Evolutionary conservation across 345 rosid species (phyloP).

Genomic region (Salix arbutifolia): DNA sequence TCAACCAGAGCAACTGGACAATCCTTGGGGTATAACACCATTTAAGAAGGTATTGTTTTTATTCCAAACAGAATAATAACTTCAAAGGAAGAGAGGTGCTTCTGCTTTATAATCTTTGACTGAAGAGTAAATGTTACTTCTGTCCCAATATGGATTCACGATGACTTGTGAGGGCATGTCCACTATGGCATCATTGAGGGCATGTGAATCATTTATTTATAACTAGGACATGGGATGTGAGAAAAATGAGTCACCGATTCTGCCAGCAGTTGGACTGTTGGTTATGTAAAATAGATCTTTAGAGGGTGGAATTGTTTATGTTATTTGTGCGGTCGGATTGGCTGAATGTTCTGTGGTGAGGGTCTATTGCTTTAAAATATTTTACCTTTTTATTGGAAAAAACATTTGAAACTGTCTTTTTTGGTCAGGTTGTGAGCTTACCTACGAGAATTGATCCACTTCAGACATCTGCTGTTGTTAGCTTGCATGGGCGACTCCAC

Average conservation of each 20-base stretch:
- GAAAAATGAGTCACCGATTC: no score
- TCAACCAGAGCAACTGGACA: conserved; percentile 71
- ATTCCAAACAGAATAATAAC: neutral
- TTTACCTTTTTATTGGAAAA: neutral
- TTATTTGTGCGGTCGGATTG: neutral
- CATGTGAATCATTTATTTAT: neutral
- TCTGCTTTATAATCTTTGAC: neutral
- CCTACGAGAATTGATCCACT: conserved; percentile 78
- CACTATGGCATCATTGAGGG: neutral
- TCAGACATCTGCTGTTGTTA: conserved; percentile 62
- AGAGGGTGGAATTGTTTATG: neutral
- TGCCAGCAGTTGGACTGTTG: no score
- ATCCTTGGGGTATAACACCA: conserved; percentile 89
- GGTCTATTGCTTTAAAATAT: neutral
- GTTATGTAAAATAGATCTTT: neutral
- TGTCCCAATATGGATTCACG: neutral
- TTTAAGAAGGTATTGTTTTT: conserved; percentile 60
- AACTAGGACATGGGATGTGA: neutral
- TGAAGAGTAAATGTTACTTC: neutral
- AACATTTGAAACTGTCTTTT: neutral
- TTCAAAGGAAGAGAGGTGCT: neutral
- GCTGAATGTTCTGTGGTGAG: neutral
- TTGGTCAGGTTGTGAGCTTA: conserved; percentile 59
- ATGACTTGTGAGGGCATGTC: neutral
- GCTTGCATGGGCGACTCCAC: conserved; percentile 71